Base-by-base conservation (phyloP, 768 basidiomycete species). In the Suillus luteus region DNA sequence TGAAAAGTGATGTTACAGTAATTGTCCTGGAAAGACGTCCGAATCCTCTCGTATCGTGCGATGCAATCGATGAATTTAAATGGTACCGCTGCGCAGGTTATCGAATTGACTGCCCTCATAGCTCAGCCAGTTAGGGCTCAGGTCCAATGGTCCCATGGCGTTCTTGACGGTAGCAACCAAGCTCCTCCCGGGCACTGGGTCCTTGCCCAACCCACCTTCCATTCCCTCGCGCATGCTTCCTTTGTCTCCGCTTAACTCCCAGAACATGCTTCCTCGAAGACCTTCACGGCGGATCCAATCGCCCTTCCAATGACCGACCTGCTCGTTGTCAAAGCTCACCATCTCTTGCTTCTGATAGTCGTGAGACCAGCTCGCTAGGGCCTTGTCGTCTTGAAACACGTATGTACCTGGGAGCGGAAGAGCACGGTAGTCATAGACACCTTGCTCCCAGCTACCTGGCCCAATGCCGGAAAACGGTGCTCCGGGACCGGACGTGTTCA, bases 231-330 rank as follows among this genome's bases (percentile, higher is more conserved):
- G 83, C 37, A 74, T 68, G 5, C 78, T 77, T 1, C 86, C 86
- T 73, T 94, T 93, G 77, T 98, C 96, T 2, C 93, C 94, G 68
- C 89, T 91, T 48, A 96, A 80, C 74, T 96, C 93, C 93, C 93
- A 95, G 68, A 90, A 90, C 97, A 99, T 99, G 62, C 90, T 91
- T 0, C 97, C 97, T 7, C 92, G 93, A 5, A 99, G 78, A 0
- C 86, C 85, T 71, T 90, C 85, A 41, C 84, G 81, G 69, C 79
- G 80, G 71, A 99, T 95, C 79, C 90, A 98, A 63, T 83, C 82
- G 15, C 91, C 93, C 75, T 96, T 95, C 83, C 83, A 83, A 59
- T 75, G 73, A 2, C 83, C 93, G 2, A 92, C 82, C 24, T 84
- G 77, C 62, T 89, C 90, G 49, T 79, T 84, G 71, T 96, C 94